Evolutionary conservation across 805 yeast species (phyloP).

Genomic region (Metschnikowia kunwiensis): DNA sequence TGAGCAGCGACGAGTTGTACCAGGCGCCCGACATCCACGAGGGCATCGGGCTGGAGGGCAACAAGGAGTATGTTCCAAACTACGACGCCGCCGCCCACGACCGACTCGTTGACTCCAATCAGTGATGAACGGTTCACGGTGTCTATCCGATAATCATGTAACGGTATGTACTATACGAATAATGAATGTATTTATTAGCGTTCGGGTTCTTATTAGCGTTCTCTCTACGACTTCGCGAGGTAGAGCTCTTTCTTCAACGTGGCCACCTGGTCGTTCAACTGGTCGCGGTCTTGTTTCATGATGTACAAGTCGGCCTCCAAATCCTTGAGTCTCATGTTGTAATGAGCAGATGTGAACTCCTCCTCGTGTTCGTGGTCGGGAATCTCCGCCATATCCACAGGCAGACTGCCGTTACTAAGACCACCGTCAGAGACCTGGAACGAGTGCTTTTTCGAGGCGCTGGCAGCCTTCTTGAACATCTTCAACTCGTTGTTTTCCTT

Average conservation of each 20-base stretch:
- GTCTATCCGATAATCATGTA: no score
- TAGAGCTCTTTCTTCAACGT: conserved; percentile 56
- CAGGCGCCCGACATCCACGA: conserved; percentile 14
- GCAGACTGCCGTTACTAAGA: conserved; percentile 1
- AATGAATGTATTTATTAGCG: background rate
- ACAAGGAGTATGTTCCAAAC: conserved; percentile 34
- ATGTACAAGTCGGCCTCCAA: conserved; percentile 81
- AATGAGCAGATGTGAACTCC: conserved; percentile 49
- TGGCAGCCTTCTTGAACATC: conserved; percentile 45
- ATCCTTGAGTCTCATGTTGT: conserved; percentile 73
- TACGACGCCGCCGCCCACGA: conserved; percentile 30
- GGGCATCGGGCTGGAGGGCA: conserved; percentile 21
- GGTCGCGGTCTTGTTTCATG: conserved; percentile 79
- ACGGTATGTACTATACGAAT: background rate
- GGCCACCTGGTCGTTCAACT: conserved; percentile 59
- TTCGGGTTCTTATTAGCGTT: no score
- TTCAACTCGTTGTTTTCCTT: conserved; percentile 70
- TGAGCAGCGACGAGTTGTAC: conserved; percentile 20
- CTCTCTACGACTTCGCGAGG: conserved; percentile 17
- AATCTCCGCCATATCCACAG: conserved; percentile 7
- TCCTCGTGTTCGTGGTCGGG: conserved; percentile 28
- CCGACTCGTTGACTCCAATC: conserved; percentile 17
- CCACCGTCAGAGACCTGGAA: conserved; percentile 12
- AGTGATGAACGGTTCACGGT: no score
- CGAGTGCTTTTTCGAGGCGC: conserved; percentile 21